phyloP scores from a whole-genome alignment of 2,329 filamentous ascomycete genomes.

The Monilinia fructigena region DNA sequence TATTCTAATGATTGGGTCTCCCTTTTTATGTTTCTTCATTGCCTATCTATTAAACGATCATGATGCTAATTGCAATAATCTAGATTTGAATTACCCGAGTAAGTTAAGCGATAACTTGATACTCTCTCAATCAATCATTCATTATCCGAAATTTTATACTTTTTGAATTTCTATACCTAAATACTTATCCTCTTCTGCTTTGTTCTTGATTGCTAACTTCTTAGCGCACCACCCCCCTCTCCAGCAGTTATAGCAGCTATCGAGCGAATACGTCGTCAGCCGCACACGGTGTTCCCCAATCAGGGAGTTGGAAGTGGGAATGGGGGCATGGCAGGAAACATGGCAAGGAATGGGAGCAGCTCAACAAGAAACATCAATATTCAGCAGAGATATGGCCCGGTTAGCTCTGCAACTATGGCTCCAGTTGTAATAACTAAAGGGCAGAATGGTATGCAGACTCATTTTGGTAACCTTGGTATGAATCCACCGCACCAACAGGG shows the following conservation, averaged over 20 bases:
- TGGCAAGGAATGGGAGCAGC: no score
- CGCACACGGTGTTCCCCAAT: no score
- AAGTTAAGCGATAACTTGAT: not conserved
- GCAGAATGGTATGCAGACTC: not conserved
- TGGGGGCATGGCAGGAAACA: not conserved
- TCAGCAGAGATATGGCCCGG: not conserved
- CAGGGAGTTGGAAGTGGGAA: not conserved
- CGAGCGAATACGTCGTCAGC: not conserved
- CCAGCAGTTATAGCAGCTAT: not conserved
- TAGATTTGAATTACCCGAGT: not conserved
- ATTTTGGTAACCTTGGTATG: not conserved
- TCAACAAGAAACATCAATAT: not conserved
- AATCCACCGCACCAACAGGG: no score
- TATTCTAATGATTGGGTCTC: not conserved
- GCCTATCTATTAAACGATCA: not conserved
- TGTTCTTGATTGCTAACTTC: not conserved
- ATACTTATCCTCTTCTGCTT: not conserved
- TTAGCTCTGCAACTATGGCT: not conserved
- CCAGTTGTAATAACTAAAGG: no score
- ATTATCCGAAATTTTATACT: not conserved
- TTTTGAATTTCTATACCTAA: not conserved
- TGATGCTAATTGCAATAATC: not conserved
- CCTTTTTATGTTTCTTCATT: not conserved
- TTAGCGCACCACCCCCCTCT: slow-evolving; percentile 1
- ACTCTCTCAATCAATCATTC: not conserved